Base-by-base conservation (phyloP, 2,329 filamentous ascomycete species). In the Fusarium anthophilum region DNA sequence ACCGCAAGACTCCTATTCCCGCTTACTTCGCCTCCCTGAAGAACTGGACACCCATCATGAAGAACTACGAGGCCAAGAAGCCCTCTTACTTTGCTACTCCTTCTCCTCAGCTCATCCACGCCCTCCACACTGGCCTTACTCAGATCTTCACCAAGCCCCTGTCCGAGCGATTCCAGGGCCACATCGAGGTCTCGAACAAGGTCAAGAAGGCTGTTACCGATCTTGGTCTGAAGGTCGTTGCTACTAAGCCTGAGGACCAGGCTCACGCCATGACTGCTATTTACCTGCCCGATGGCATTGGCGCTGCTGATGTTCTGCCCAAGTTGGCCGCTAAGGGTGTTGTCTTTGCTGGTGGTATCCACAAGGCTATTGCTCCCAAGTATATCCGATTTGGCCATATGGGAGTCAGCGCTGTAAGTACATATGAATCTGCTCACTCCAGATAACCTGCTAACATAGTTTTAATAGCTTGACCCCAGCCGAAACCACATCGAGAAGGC, bases 11-110 rank as follows among this genome's bases (percentile, higher is more conserved):
- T 17, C 92, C 93, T 18, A 94, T 95, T 4, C 89, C 91, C 26
- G 93, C 95, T 28, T 99, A 98, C 89, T 99, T 98, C 84, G 95
- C 94, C 63, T 97, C 94, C 18, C 94, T 98, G 88, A 95, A 95
- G 88, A 98, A 98, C 85, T 99, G 96, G 96, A 87, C 95, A 65
- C 96, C 96, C 53, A 96, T 99, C 84, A 98, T 99, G 96, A 91
- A 96, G 86, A 98, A 98, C 86, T 99, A 99, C 84, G 96, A 99
- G 86, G 94, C 94, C 74, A 94, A 95, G 87, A 99, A 98, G 87
- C 91, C 96, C 43, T 97, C 95, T 5, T 99, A 99, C 87, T 99
- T 99, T 81, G 96, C 96, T 43, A 99, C 96, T 3, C 96, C 96
- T 2, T 95, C 95, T 9, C 96, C 96, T 20, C 96, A 99, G 84